Conservation (phyloP, 2,329 filamentous ascomycete genomes). For the Elsinoe necatrix region DNA sequence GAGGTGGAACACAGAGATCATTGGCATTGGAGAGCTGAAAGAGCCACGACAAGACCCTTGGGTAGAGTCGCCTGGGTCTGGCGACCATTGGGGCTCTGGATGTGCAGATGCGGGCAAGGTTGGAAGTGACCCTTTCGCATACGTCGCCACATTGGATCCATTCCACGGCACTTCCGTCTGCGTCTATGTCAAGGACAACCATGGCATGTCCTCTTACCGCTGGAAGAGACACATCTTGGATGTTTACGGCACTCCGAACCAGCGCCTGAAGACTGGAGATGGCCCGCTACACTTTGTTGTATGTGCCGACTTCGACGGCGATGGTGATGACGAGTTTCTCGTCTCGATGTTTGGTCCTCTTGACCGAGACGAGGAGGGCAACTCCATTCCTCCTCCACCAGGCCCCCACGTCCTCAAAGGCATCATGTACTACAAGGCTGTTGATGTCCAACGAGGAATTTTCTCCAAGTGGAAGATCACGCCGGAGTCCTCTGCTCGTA, state of each 20-base stretch:
- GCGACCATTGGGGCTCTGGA: slow-evolving; percentile 12
- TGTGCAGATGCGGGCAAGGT: slow-evolving; percentile 7
- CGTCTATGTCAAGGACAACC: slow-evolving; percentile 8
- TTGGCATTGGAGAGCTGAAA: slow-evolving; percentile 10
- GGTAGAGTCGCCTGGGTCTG: slow-evolving; percentile 7
- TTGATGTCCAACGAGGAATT: slow-evolving; percentile 11
- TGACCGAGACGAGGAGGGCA: slow-evolving; percentile 6
- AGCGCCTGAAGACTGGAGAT: slow-evolving; percentile 13
- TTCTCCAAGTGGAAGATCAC: slow-evolving; percentile 9
- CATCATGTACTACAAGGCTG: slow-evolving; percentile 12
- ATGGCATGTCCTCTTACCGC: slow-evolving; percentile 11
- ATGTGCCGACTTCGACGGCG: slow-evolving; percentile 9
- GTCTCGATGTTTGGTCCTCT: slow-evolving; percentile 8
- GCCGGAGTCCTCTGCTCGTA: slow-evolving; percentile 5
- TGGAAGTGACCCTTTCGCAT: slow-evolving; percentile 13
- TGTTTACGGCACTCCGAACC: slow-evolving; percentile 10
- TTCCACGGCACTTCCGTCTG: slow-evolving; percentile 11
- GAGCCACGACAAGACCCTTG: slow-evolving; percentile 7
- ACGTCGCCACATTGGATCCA: slow-evolving; percentile 11
- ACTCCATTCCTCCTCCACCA: slow-evolving; percentile 8
- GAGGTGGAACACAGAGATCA: slow-evolving; percentile 11
- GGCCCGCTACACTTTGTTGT: slow-evolving; percentile 11
- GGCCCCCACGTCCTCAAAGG: slow-evolving; percentile 8
- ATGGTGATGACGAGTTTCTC: slow-evolving; percentile 9
- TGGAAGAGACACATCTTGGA: slow-evolving; percentile 13